Evolutionary conservation across 179 eudicot species (phyloP).

Genomic region (Monotropa hypopitys): DNA sequence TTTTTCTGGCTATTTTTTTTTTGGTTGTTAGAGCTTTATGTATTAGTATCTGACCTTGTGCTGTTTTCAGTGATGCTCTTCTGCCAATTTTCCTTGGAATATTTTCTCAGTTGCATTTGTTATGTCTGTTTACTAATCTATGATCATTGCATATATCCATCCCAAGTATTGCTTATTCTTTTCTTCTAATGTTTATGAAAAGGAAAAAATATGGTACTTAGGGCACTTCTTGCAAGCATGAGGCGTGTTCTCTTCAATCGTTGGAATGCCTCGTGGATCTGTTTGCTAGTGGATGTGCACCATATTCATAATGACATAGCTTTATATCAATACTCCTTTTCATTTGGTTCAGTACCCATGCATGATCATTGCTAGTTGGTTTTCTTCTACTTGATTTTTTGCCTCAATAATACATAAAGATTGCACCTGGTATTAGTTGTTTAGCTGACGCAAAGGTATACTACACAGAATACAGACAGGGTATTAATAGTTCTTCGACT

Average conservation of each 20-base stretch:
- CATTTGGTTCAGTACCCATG: too few relatives aligned
- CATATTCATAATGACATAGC: not conserved
- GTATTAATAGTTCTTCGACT: not conserved
- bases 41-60: not conserved
- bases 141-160: not conserved
- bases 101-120: not conserved
- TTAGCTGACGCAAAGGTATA: not conserved
- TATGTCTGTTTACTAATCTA: not conserved
- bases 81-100: not conserved
- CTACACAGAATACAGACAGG: not conserved
- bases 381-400: not conserved
- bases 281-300: not conserved
- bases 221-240: not conserved
- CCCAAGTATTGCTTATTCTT: not conserved
- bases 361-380: not conserved
- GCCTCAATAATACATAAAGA: not conserved
- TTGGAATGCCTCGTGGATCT: slow-evolving; percentile 4
- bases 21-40: not conserved
- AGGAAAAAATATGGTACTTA: not conserved
- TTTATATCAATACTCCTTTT: too few relatives aligned
- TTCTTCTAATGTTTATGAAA: not conserved
- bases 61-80: not conserved
- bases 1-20: not conserved
- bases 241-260: not conserved
- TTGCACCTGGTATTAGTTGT: not conserved